Conservation (phyloP, 768 basidiomycete genomes). For the Piloderma croceum region DNA sequence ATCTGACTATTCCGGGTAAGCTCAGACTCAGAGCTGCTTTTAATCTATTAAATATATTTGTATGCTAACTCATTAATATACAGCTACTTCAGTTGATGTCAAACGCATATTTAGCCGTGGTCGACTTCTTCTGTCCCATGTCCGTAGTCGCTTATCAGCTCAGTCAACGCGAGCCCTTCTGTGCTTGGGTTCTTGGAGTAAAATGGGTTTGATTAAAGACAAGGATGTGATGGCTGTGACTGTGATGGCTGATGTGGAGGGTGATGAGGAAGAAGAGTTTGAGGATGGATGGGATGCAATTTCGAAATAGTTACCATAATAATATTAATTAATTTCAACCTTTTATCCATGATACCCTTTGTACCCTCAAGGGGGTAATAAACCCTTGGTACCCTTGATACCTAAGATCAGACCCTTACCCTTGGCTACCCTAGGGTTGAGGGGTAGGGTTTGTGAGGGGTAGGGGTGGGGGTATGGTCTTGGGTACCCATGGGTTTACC, state of each 20-base stretch:
- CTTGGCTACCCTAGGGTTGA: too few relatives aligned
- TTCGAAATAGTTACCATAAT: too few relatives aligned
- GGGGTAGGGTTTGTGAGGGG: too few relatives aligned
- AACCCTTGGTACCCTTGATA: too few relatives aligned
- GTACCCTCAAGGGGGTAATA: too few relatives aligned
- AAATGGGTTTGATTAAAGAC: conserved; percentile 21
- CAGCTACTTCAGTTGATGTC: conserved; percentile 30
- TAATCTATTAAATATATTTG: conserved; percentile 7
- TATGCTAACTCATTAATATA: background rate
- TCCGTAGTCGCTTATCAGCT: conserved; percentile 19
- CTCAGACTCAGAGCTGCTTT: conserved; percentile 9
- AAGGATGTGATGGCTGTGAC: conserved; percentile 15
- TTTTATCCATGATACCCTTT: too few relatives aligned
- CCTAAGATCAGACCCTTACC: too few relatives aligned
- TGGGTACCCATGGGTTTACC: too few relatives aligned
- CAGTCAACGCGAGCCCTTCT: conserved; percentile 22
- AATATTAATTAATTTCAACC: too few relatives aligned
- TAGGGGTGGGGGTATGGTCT: too few relatives aligned
- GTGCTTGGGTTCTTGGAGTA: conserved; percentile 31
- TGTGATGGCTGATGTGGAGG: conserved; percentile 9
- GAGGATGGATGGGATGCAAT: conserved; percentile 15
- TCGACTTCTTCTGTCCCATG: conserved; percentile 20
- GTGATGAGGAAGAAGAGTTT: conserved; percentile 15
- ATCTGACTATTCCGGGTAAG: conserved; percentile 27
- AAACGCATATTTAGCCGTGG: conserved; percentile 25